These are phyloP conservation scores for Arthrobotrys sphaeroides DNA, from an alignment of 2,329 filamentous ascomycete genomes.

Conservation along the genomic window DNA sequence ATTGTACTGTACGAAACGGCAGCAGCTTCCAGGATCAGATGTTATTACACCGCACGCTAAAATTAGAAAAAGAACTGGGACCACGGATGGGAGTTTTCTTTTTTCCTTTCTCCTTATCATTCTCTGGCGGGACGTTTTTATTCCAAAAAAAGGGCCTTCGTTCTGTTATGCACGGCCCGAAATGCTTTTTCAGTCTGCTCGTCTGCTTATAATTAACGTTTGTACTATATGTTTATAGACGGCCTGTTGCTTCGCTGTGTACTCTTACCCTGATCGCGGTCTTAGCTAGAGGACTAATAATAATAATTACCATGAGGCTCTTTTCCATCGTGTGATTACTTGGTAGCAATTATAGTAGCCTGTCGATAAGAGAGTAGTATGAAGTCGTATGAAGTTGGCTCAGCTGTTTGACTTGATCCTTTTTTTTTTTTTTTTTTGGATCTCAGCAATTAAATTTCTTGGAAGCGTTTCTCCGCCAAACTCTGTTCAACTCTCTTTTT, in stretches of 20 bases:
- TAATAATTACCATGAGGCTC: conserved; percentile 22
- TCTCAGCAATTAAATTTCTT: too few relatives aligned
- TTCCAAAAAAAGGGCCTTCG: background rate
- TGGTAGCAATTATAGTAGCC: too few relatives aligned
- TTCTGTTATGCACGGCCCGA: background rate
- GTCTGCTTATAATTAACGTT: background rate
- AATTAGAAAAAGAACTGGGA: conserved; percentile 14
- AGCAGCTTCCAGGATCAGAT: background rate
- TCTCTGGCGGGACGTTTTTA: background rate
- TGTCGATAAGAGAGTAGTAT: too few relatives aligned
- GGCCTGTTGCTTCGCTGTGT: conserved; percentile 10
- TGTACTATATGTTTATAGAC: conserved; percentile 46
- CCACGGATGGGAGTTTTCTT: conserved; percentile 9
- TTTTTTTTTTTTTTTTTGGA: too few relatives aligned
- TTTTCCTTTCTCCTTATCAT: background rate
- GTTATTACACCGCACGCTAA: background rate
- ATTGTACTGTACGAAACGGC: conserved; percentile 17
- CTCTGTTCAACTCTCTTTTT: too few relatives aligned
- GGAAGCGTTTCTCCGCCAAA: too few relatives aligned
- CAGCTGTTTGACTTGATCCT: too few relatives aligned
- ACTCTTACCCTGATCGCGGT: background rate
- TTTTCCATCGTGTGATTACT: background rate
- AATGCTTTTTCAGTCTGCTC: background rate
- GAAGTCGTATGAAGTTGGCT: too few relatives aligned
- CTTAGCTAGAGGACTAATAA: conserved; percentile 15